Evolutionary conservation across 306 rosid species (phyloP).

Genomic region (Vicia sativa): DNA sequence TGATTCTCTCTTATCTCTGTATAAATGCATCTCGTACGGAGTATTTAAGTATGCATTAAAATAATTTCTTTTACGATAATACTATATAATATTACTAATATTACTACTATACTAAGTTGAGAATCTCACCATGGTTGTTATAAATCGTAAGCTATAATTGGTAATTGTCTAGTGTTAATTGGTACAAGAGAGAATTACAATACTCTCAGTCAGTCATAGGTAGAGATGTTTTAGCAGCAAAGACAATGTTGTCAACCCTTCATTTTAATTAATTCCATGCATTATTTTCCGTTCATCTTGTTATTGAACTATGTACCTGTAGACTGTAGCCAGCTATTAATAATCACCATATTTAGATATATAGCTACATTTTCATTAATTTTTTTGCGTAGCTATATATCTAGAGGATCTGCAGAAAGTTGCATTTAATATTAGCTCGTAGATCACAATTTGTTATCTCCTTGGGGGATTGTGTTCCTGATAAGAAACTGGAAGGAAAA

Average conservation of each 20-base stretch:
- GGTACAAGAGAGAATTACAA: slow-evolving; percentile 34
- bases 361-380: not conserved
- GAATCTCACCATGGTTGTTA: slow-evolving; percentile 26
- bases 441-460: slow-evolving; percentile 40
- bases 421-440: slow-evolving; percentile 40
- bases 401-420: not conserved
- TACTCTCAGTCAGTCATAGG: not conserved
- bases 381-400: not conserved
- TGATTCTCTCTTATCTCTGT: not conserved
- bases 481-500: slow-evolving; percentile 21
- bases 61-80: not conserved
- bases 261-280: slow-evolving; percentile 25
- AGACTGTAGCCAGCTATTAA: not conserved
- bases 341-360: not conserved
- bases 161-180: slow-evolving; percentile 36
- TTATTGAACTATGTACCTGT: not conserved
- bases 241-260: slow-evolving; percentile 1
- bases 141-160: slow-evolving; percentile 21
- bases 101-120: not conserved
- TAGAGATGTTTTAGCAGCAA: slow-evolving; percentile 16
- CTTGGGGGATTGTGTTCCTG: slow-evolving; percentile 37
- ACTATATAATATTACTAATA: too few relatives aligned
- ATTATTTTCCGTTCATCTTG: slow-evolving; percentile 13
- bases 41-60: not conserved
- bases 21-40: not conserved